Percentiles rank a stretch among this genome's conserved stretches.
Conservation (phyloP, 75 land plant genomes). For the Cunninghamia lanceolata region DNA sequence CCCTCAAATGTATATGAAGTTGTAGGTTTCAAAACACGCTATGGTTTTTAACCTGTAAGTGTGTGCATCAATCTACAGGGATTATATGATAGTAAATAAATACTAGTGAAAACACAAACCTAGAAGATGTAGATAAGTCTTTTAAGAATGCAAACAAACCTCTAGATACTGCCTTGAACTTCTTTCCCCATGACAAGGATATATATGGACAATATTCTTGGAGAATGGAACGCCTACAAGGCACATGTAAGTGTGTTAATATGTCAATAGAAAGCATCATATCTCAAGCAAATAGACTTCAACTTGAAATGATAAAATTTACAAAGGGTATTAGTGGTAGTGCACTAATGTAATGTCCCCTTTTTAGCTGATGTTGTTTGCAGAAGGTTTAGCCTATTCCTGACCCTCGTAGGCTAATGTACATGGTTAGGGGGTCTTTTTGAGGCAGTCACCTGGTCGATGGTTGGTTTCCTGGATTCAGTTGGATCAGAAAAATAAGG, state of each 20-base stretch:
- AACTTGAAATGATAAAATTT: background rate
- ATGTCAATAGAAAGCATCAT: background rate
- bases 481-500: too few species aligned
- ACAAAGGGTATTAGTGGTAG: background rate
- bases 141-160: constrained; percentile 29
- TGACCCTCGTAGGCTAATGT: too few species aligned
- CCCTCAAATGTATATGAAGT: too few species aligned
- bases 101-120: background rate
- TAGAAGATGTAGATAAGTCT: background rate
- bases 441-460: too few species aligned
- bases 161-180: constrained; percentile 55
- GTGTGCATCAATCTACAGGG: constrained; percentile 7
- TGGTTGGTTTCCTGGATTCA: too few species aligned
- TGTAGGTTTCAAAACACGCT: too few species aligned
- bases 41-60: too few species aligned
- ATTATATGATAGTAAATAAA: background rate
- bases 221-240: constrained; percentile 69
- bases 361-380: too few species aligned
- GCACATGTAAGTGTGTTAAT: background rate
- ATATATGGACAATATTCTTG: constrained; percentile 80
- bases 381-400: too few species aligned
- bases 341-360: background rate
- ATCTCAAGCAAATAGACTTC: background rate
- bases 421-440: too few species aligned
- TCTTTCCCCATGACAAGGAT: constrained; percentile 42